Evolutionary conservation across 495 filamentous ascomycete species (phyloP), one percentile per base, ranked within the genome.

Genomic region (Penicillium crystallinum): DNA sequence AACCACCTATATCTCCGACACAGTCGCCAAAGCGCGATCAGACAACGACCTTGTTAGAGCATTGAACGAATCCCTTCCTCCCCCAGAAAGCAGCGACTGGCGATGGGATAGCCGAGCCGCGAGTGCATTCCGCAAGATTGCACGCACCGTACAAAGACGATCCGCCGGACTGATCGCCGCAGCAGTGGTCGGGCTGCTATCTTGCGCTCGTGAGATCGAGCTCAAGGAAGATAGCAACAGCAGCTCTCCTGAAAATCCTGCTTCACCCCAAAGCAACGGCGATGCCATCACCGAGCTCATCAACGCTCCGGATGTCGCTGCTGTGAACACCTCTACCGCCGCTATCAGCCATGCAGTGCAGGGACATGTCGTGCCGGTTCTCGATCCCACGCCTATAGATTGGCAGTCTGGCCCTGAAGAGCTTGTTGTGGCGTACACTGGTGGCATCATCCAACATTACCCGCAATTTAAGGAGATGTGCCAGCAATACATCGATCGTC

Each of bases 371-470:
- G 74, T 77, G n/a, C 74, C 74, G 11, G 71, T 77, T 14, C 50
- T 77, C 0, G 63, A 70, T 8, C 66, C 69, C 12, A 56, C 61
- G 0, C 67, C 71, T 12, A 62, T 61, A 9, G 71, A 74, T 46
- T 76, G 72, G 73, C 69, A 76, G 44, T 75, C 71, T 5, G 72
- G 73, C 9, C 74, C 74, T 4, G 75, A 86, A 36, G 83, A 89
- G 56, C 66, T 91, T 40, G 81, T 86, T 5, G 83, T 91, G 10
- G 87, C 87, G 5, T 90, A 87, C 55, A 89, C 88, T 0, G 88
- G 88, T 7, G 86, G 87, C 17, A 88, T 86, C 53, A 90, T 90
- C 43, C 81, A 84, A 27, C 79, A 87, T 57, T 90, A 90, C 56
- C 87, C 87, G 15, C 71, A 83, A 52, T 90, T 88, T 62, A 76